Percentiles rank a stretch among this genome's conserved stretches.
Conservation (phyloP, 2,329 filamentous ascomycete genomes). For the Aureobasidium sp. region DNA sequence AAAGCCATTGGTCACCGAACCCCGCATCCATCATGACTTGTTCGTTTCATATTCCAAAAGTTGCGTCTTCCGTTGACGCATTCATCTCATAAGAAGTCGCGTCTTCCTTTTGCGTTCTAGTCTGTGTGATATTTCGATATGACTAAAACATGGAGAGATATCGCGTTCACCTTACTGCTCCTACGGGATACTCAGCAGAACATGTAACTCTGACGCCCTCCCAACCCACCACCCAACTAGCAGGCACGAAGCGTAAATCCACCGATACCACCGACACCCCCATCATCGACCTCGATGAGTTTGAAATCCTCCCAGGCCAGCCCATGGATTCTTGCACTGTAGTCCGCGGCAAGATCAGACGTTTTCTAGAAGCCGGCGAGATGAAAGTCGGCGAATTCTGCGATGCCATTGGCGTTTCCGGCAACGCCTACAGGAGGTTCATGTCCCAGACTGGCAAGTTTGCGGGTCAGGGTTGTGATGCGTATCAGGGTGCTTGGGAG, state of each 20-base stretch:
- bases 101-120: neutral
- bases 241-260: conserved; percentile 15
- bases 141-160: neutral
- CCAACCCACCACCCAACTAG: neutral
- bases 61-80: neutral
- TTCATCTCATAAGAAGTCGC: neutral
- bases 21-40: too few relatives aligned
- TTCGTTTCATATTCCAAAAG: too few relatives aligned
- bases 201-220: neutral
- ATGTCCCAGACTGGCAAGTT: conserved; percentile 41
- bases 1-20: conserved; percentile 5
- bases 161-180: neutral
- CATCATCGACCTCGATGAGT: conserved; percentile 11
- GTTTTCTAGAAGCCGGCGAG: conserved; percentile 37
- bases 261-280: neutral
- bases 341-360: conserved; percentile 33
- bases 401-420: conserved; percentile 31
- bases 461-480: conserved; percentile 26
- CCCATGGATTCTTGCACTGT: conserved; percentile 13
- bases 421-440: conserved; percentile 37
- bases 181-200: neutral
- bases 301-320: neutral
- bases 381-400: conserved; percentile 42
- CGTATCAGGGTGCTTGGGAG: conserved; percentile 26
- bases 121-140: too few relatives aligned